phyloP scores from a whole-genome alignment of 768 basidiomycete genomes.

The Hemileccinum impolitum region DNA sequence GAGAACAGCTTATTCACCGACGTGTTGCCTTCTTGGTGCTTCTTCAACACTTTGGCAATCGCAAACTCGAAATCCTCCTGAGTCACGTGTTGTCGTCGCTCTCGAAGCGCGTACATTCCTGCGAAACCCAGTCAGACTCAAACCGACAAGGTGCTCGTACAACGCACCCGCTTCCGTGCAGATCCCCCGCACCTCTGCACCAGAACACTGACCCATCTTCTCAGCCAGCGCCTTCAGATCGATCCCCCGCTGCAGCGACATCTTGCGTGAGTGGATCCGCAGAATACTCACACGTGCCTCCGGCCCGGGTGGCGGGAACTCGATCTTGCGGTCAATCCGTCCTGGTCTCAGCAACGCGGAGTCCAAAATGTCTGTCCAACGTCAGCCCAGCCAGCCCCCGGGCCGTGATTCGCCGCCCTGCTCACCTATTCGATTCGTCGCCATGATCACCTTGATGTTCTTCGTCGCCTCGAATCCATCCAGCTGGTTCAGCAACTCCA shows the following conservation, averaged over 20 bases:
- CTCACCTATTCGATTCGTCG: conserved; percentile 91
- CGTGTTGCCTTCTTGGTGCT: conserved; percentile 94
- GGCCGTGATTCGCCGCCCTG: neutral
- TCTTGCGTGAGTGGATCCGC: conserved; percentile 97
- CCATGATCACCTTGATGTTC: conserved; percentile 92
- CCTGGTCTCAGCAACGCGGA: conserved; percentile 90
- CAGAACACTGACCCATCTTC: conserved; percentile 99
- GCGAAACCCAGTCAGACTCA: neutral
- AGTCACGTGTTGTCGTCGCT: conserved; percentile 94
- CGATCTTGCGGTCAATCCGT: conserved; percentile 96
- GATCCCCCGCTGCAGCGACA: conserved; percentile 97
- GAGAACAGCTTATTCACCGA: conserved; percentile 94
- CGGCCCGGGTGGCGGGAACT: conserved; percentile 97
- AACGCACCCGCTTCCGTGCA: conserved; percentile 89
- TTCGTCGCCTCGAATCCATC: conserved; percentile 85
- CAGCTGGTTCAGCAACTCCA: conserved; percentile 84
- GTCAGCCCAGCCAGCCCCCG: conserved; percentile 6
- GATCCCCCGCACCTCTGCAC: conserved; percentile 95
- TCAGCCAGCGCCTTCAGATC: conserved; percentile 94
- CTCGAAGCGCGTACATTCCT: conserved; percentile 97
- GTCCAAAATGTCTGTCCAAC: conserved; percentile 78
- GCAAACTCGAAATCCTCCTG: conserved; percentile 99
- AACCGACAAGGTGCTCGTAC: no score
- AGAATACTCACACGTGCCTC: conserved; percentile 97
- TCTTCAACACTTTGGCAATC: conserved; percentile 95